Conservation (phyloP, 768 basidiomycete species). For the Porphyrellus cyaneotinctus region DNA sequence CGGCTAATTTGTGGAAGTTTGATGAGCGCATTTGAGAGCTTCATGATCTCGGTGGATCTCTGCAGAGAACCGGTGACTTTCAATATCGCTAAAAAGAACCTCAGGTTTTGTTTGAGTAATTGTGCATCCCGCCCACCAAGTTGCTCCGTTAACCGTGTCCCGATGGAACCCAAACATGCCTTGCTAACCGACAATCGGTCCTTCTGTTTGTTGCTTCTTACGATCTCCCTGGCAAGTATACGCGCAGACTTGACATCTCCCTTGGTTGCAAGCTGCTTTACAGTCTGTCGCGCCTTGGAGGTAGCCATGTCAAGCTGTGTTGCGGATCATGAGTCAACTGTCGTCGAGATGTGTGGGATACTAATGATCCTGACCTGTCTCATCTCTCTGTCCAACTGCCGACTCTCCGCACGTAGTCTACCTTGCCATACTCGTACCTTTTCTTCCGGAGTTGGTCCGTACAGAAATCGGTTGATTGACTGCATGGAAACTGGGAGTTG, state of each 20-base stretch:
- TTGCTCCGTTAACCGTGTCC: conserved; percentile 86
- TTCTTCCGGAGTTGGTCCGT: conserved; percentile 96
- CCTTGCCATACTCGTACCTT: conserved; percentile 87
- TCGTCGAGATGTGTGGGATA: conserved; percentile 6
- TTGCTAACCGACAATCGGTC: conserved; percentile 89
- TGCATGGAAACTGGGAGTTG: conserved; percentile 51
- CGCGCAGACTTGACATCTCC: conserved; percentile 92
- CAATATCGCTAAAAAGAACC: conserved; percentile 64
- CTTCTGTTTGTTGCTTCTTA: conserved; percentile 91
- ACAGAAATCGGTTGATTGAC: conserved; percentile 86
- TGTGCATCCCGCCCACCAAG: conserved; percentile 56
- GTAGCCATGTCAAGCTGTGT: conserved; percentile 77
- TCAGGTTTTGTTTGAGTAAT: not conserved
- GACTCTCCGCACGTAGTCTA: conserved; percentile 77
- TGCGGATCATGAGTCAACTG: conserved; percentile 12
- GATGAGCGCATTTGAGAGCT: conserved; percentile 87
- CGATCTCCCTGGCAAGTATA: conserved; percentile 91
- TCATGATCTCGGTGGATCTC: conserved; percentile 99
- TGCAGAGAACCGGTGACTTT: conserved; percentile 98
- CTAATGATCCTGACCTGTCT: conserved; percentile 67
- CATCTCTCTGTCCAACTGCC: conserved; percentile 89
- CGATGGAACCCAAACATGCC: conserved; percentile 87
- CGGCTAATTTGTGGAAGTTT: conserved; percentile 90
- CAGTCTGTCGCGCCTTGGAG: conserved; percentile 67
- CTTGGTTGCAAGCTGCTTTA: conserved; percentile 87